Evolutionary conservation across 2,329 filamentous ascomycete genomes (phyloP), one percentile per base, ranked within the genome.

Genomic region (Trichoderma atroviride): DNA sequence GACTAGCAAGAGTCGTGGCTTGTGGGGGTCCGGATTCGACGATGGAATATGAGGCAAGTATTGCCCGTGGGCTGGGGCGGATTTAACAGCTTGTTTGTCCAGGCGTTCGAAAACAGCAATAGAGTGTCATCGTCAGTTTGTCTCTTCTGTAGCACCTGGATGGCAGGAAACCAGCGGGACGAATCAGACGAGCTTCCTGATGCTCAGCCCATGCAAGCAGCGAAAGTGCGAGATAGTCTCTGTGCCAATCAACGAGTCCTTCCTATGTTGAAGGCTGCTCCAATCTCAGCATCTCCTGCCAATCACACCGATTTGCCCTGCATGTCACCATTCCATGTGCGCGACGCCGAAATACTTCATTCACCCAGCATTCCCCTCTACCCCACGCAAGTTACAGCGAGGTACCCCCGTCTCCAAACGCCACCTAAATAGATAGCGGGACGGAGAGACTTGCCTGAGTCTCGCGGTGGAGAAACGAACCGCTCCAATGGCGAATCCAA

Each of bases 391-490:
- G 52, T 50, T 58, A 50, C 37, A 31, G 16, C 35, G 53, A 56
- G 62, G 52, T 56, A 56, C 52, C 52, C 31, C 62, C 62, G 56
- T 40, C 33, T 50, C 47, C 47, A 40, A 40, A 59, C 29, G 57
- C 31, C 24, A 40, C 31, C 35, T 1, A 9, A n/a, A n/a, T n/a
- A n/a, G 27, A 47, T 14, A 43, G 56, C 65, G 65, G 57, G 65
- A 62, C 65, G 65, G 65, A 68, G 6, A 68, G 57, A 68, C 37
- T 68, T 68, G 65, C 65, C 65, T 35, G n/a, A n/a, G 5, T 50
- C 47, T 37, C 31, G 33, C 16, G 56, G 27, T 16, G 33, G 43
- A 67, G 43, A 47, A 43, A n/a, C 40, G 6, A 43, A 7, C 40
- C 52, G 62, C 50, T 43, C 62, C 33, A 65, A 56, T 37, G 27